Evolutionary conservation across 331 rosid species (phyloP).

Genomic region (Acacia concinna): DNA sequence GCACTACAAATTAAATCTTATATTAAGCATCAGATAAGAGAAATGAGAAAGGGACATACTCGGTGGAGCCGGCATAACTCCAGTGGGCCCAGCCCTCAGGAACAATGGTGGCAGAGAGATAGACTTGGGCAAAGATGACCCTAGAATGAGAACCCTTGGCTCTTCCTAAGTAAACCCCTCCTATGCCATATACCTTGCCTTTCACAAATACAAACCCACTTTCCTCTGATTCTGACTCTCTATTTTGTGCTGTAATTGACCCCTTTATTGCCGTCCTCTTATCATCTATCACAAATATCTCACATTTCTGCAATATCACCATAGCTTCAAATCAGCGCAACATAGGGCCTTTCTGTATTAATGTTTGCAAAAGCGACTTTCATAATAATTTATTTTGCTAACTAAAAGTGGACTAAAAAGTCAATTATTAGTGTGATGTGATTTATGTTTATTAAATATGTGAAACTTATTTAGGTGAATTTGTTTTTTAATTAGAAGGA

Average conservation of each 20-base stretch:
- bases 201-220: conserved; percentile 46
- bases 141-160: conserved; percentile 59
- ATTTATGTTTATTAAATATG: too few species aligned
- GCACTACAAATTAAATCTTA: too few species aligned
- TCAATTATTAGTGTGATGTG: too few species aligned
- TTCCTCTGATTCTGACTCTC: neutral
- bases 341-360: too few species aligned
- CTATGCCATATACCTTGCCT: conserved; percentile 57
- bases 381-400: too few species aligned
- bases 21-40: too few species aligned
- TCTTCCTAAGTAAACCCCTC: conserved; percentile 54
- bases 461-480: too few species aligned
- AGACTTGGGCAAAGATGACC: conserved; percentile 46
- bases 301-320: conserved; percentile 52
- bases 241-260: conserved; percentile 40
- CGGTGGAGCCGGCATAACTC: conserved; percentile 48
- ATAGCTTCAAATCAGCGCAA: neutral
- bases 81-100: conserved; percentile 61
- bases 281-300: conserved; percentile 78
- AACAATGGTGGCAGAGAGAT: conserved; percentile 49
- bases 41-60: conserved; percentile 32
- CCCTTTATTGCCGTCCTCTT: conserved; percentile 48
- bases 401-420: too few species aligned
- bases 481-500: too few species aligned
- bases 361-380: too few species aligned